A percentile compares a stretch with the other conserved stretches of the same genome.
phyloP scores from a whole-genome alignment of 352 stramenopile genomes.

The Blastocystis sp. region DNA sequence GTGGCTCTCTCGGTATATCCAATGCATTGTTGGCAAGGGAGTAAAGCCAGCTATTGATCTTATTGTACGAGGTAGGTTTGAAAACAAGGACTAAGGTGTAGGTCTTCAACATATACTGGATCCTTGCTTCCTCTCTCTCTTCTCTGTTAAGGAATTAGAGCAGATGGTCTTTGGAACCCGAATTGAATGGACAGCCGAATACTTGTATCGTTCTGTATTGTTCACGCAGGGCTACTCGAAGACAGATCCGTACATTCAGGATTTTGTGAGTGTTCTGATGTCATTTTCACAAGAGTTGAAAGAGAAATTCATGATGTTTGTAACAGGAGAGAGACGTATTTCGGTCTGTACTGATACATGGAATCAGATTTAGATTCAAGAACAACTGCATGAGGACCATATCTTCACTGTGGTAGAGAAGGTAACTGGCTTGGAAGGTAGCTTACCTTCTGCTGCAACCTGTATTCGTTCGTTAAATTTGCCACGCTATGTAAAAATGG shows the following conservation, averaged over 20 bases:
- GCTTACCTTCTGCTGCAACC: not conserved
- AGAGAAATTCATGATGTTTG: not conserved
- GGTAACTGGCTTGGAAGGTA: not conserved
- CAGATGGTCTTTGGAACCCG: not conserved
- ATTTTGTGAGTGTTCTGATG: not conserved
- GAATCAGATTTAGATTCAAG: no score
- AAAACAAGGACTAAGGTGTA: not conserved
- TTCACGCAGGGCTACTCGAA: not conserved
- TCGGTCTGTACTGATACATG: no score
- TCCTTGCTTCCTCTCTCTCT: not conserved
- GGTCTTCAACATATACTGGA: slow-evolving; percentile 14
- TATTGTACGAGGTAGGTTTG: not conserved
- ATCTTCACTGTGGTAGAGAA: not conserved
- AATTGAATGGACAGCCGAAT: not conserved
- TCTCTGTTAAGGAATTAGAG: slow-evolving; percentile 19
- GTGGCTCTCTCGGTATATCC: not conserved
- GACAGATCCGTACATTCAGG: not conserved
- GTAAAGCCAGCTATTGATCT: not conserved
- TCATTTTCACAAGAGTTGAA: not conserved
- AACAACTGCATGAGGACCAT: not conserved
- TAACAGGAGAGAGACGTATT: not conserved
- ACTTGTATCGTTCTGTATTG: not conserved
- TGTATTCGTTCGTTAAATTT: slow-evolving; percentile 12
- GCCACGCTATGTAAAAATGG: not conserved
- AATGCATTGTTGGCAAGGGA: not conserved